phyloP scores from a whole-genome alignment of 1,284 basidiomycete genomes.

The Paramarasmius palmivorus region DNA sequence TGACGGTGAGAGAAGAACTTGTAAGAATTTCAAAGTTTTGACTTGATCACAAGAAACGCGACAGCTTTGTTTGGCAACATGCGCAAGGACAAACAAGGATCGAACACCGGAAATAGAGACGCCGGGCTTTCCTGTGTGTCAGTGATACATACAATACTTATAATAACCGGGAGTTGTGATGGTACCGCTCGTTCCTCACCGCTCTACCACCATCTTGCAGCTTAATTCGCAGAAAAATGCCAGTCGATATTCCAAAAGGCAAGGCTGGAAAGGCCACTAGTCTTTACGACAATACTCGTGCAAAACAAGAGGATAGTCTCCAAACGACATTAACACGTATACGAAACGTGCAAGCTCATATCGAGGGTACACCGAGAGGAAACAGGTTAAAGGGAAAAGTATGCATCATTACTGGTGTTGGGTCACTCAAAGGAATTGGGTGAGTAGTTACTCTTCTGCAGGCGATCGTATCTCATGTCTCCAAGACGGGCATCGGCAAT shows the following conservation, averaged over 20 bases:
- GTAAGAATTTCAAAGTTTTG: not conserved
- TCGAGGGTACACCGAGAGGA: conserved; percentile 55
- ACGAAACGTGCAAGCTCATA: conserved; percentile 70
- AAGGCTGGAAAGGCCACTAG: not conserved
- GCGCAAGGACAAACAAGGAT: conserved; percentile 1
- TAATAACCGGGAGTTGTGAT: too few relatives aligned
- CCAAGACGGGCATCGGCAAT: conserved; percentile 73
- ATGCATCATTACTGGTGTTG: conserved; percentile 88
- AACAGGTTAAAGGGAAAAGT: conserved; percentile 77
- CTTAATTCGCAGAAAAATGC: not conserved
- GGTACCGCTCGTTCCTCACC: not conserved
- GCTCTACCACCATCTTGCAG: too few relatives aligned
- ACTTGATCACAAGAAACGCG: not conserved
- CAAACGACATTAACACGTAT: conserved; percentile 46
- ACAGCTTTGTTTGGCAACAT: conserved; percentile 1
- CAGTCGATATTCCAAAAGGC: conserved; percentile 1
- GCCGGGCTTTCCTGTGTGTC: not conserved
- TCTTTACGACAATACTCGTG: conserved; percentile 12
- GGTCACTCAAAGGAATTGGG: conserved; percentile 86
- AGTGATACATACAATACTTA: not conserved
- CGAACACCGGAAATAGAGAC: not conserved
- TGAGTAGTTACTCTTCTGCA: conserved; percentile 26
- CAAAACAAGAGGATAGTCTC: conserved; percentile 7
- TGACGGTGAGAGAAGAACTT: conserved; percentile 26
- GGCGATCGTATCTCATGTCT: conserved; percentile 5